Evolutionary conservation across 2,329 filamentous ascomycete species (phyloP).

Genomic region (Colletotrichum sp.): DNA sequence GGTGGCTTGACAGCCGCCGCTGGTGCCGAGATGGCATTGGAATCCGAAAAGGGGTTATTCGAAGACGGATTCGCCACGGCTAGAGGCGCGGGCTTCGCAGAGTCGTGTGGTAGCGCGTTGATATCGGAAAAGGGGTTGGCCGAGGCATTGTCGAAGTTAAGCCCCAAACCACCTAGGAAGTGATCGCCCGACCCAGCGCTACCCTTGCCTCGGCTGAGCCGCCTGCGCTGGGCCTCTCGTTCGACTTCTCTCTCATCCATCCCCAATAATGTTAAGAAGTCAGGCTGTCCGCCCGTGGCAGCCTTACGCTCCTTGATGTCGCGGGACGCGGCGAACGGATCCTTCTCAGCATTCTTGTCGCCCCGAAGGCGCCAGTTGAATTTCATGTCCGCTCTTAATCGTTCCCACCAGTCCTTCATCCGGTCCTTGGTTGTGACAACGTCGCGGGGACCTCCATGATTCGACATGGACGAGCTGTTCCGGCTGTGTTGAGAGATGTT

Average conservation of each 20-base stretch:
- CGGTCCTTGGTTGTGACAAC: constrained; percentile 39
- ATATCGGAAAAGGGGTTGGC: constrained; percentile 54
- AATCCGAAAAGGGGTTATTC: constrained; percentile 55
- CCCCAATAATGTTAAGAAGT: constrained; percentile 47
- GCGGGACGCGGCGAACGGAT: constrained; percentile 30
- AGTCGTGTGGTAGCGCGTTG: constrained; percentile 43
- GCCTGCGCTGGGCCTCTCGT: constrained; percentile 40
- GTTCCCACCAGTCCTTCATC: constrained; percentile 50
- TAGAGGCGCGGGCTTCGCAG: constrained; percentile 42
- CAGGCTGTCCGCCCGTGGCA: constrained; percentile 36
- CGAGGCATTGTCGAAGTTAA: constrained; percentile 37
- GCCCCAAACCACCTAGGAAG: constrained; percentile 43
- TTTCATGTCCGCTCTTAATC: constrained; percentile 43
- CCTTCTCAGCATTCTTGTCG: constrained; percentile 29
- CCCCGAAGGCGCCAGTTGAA: constrained; percentile 40
- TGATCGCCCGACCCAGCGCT: constrained; percentile 40
- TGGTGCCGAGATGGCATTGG: constrained; percentile 44
- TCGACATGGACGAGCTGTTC: constrained; percentile 34
- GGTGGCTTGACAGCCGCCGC: constrained; percentile 33
- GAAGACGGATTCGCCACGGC: constrained; percentile 27
- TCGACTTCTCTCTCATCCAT: constrained; percentile 48
- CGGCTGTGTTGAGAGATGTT: constrained; percentile 41
- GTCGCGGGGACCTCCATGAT: constrained; percentile 18
- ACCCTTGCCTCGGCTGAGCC: constrained; percentile 31
- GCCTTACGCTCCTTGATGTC: constrained; percentile 27